A percentile compares a stretch with the other conserved stretches of the same genome.
phyloP scores from a whole-genome alignment of 257 asterid genomes.

The Ligustrum vulgare region DNA sequence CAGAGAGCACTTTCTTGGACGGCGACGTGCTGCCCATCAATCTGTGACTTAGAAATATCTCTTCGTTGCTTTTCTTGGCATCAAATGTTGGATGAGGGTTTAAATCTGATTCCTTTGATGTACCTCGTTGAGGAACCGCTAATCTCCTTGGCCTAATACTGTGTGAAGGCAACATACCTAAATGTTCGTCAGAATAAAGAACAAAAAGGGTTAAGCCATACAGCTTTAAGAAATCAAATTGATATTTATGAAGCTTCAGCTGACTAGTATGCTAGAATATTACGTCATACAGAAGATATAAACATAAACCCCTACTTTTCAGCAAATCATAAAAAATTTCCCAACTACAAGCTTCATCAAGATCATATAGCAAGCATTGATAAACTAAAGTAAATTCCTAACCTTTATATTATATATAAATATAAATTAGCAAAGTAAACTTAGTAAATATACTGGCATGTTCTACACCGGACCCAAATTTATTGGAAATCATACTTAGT shows the following conservation, averaged over 20 bases:
- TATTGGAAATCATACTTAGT: neutral
- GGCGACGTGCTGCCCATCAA: conserved; percentile 32
- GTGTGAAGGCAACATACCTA: conserved; percentile 63
- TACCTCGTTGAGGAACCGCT: conserved; percentile 52
- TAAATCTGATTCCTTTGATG: conserved; percentile 45
- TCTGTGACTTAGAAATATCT: conserved; percentile 31
- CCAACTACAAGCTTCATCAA: neutral
- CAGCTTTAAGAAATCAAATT: conserved; percentile 16
- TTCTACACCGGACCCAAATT: neutral
- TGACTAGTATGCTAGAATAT: neutral
- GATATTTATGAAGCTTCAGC: neutral
- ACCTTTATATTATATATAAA: neutral
- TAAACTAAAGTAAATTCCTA: neutral
- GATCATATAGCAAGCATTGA: neutral
- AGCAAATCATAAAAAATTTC: neutral
- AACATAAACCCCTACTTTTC: neutral
- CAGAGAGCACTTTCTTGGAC: conserved; percentile 35
- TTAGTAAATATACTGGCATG: neutral
- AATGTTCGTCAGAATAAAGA: conserved; percentile 11
- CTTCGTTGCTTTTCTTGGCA: conserved; percentile 41
- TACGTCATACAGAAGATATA: neutral
- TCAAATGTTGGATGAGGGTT: conserved; percentile 33
- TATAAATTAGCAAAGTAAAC: neutral
- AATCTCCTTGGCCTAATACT: conserved; percentile 61
- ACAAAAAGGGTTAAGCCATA: neutral